Evolutionary conservation across 2,329 filamentous ascomycete genomes (phyloP).

Genomic region (Plectosphaerella sp.): DNA sequence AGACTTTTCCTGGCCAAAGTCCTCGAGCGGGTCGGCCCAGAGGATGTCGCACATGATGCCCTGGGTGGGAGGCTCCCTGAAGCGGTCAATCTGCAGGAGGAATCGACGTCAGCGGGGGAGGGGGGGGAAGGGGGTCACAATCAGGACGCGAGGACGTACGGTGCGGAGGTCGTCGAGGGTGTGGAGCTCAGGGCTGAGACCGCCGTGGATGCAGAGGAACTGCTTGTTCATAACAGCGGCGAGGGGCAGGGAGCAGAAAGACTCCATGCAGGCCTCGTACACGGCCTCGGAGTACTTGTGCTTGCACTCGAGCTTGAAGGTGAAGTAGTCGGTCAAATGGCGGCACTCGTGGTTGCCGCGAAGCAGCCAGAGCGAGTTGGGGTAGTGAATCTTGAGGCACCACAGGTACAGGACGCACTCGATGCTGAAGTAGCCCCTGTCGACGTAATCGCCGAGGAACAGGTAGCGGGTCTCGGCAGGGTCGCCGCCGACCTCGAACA

Average conservation of each 20-base stretch:
- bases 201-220: constrained; percentile 97
- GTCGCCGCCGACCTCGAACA: constrained; percentile 97
- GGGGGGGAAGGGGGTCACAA: not conserved
- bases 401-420: constrained; percentile 98
- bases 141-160: constrained; percentile 42
- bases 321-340: constrained; percentile 99
- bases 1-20: constrained; percentile 98
- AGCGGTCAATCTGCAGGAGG: constrained; percentile 76
- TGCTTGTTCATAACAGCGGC: constrained; percentile 99
- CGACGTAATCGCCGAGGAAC: constrained; percentile 96
- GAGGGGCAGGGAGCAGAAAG: constrained; percentile 89
- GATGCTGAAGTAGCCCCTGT: constrained; percentile 97
- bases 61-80: constrained; percentile 94
- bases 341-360: constrained; percentile 98
- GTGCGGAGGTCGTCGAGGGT: constrained; percentile 90
- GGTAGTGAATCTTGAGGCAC: constrained; percentile 98
- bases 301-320: constrained; percentile 99
- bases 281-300: constrained; percentile 97
- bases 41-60: constrained; percentile 99
- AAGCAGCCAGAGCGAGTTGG: constrained; percentile 92
- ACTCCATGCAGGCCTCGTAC: constrained; percentile 98
- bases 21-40: constrained; percentile 96
- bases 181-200: constrained; percentile 91
- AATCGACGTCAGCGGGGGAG: not conserved
- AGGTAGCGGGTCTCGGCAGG: constrained; percentile 94